A percentile compares a stretch with the other conserved stretches of the same genome.
Evolutionary conservation across 2,329 filamentous ascomycete species (phyloP).

Genomic region (Colletotrichum simmondsii): DNA sequence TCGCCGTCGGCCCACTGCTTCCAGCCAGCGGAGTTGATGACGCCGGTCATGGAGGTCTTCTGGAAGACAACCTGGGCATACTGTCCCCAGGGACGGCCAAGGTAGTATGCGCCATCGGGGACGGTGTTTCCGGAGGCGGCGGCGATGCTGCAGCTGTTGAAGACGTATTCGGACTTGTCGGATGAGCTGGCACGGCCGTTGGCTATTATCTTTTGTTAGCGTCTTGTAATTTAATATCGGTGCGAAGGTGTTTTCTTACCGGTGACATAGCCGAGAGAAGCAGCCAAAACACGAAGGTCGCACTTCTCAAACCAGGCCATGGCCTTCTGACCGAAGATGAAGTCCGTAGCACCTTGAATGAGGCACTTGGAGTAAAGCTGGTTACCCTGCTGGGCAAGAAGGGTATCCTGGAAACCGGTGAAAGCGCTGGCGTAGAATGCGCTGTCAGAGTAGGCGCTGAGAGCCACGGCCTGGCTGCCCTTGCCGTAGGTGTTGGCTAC

Average conservation of each 20-base stretch:
- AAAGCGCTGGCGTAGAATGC: slow-evolving; percentile 60
- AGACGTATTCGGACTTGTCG: slow-evolving; percentile 54
- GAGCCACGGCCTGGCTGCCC: slow-evolving; percentile 57
- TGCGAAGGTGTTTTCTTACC: slow-evolving; percentile 41
- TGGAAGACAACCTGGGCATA: slow-evolving; percentile 62
- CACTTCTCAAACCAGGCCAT: slow-evolving; percentile 56
- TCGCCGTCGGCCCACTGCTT: slow-evolving; percentile 60
- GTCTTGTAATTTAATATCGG: background rate
- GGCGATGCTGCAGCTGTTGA: slow-evolving; percentile 55
- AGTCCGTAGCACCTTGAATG: slow-evolving; percentile 61
- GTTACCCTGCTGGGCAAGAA: slow-evolving; percentile 56
- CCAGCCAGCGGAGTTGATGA: slow-evolving; percentile 72
- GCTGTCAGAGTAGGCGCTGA: slow-evolving; percentile 54
- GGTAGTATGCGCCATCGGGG: slow-evolving; percentile 52
- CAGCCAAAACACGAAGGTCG: slow-evolving; percentile 51
- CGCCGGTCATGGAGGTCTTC: slow-evolving; percentile 58
- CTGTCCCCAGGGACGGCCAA: slow-evolving; percentile 59
- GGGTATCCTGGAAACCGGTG: slow-evolving; percentile 61
- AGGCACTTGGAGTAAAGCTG: slow-evolving; percentile 58
- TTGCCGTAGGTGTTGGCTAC: slow-evolving; percentile 60
- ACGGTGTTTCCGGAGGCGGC: slow-evolving; percentile 51
- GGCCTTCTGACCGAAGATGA: slow-evolving; percentile 58
- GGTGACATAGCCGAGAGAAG: slow-evolving; percentile 52
- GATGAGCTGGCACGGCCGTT: slow-evolving; percentile 51
- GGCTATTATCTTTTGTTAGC: slow-evolving; percentile 41